These are phyloP conservation scores for Herpetomonas tarakana DNA, from an alignment of 208 protist species.

Conservation along the genomic window DNA sequence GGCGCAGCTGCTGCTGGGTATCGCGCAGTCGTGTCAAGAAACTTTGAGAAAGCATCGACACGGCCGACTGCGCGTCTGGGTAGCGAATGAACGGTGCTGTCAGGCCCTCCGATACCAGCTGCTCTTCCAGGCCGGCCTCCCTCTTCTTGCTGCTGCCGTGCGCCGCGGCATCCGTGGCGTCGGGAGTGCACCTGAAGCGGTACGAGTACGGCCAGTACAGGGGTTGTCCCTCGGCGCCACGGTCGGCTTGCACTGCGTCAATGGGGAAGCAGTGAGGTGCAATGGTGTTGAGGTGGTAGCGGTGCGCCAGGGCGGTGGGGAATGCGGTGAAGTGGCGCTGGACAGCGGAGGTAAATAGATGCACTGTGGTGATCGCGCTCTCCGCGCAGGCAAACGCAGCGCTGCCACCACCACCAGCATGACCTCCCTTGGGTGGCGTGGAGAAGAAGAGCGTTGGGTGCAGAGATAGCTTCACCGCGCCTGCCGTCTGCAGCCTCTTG, in stretches of 20 bases:
- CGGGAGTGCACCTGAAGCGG: conserved; percentile 38
- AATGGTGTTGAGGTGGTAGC: conserved; percentile 73
- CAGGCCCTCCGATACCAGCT: conserved; percentile 7
- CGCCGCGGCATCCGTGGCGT: conserved; percentile 3
- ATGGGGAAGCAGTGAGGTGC: conserved; percentile 62
- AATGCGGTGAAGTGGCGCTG: conserved; percentile 63
- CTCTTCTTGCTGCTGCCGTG: conserved; percentile 8
- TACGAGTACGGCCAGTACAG: conserved; percentile 72
- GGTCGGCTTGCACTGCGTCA: too few relatives aligned
- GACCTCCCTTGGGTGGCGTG: not conserved
- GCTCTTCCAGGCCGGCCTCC: not conserved
- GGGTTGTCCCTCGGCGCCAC: too few relatives aligned
- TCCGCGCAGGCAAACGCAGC: not conserved
- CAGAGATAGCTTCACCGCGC: conserved; percentile 8
- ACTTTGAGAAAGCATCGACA: too few relatives aligned
- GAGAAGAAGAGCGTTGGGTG: conserved; percentile 24
- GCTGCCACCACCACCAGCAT: not conserved
- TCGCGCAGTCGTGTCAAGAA: too few relatives aligned
- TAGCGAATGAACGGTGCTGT: conserved; percentile 36
- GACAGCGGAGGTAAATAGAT: conserved; percentile 60
- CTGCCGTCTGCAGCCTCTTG: not conserved
- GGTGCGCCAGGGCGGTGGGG: conserved; percentile 76
- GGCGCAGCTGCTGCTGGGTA: too few relatives aligned
- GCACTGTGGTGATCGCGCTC: conserved; percentile 21
- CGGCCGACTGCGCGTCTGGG: conserved; percentile 30